These are phyloP conservation scores for Boletus rufocinnamomeus DNA, from an alignment of 768 basidiomycete genomes.

Conservation along the genomic window DNA sequence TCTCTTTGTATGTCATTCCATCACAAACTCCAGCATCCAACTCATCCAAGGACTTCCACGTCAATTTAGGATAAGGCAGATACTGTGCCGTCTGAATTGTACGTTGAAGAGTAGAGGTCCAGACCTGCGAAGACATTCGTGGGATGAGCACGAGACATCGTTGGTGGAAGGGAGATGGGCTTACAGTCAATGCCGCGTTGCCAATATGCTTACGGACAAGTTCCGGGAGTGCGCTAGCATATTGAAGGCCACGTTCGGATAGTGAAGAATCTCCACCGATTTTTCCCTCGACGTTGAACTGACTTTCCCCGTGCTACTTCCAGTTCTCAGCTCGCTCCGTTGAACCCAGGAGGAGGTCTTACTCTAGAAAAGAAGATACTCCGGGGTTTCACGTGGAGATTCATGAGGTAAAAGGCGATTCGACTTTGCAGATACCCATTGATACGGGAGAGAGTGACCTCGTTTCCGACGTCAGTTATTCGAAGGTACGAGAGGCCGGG, in stretches of 20 bases:
- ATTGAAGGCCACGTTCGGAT: slow-evolving; percentile 81
- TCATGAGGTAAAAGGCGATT: slow-evolving; percentile 98
- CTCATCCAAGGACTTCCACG: slow-evolving; percentile 99
- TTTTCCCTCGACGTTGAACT: slow-evolving; percentile 94
- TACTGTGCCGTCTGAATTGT: slow-evolving; percentile 88
- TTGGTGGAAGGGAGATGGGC: slow-evolving; percentile 22
- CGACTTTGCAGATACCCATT: slow-evolving; percentile 96
- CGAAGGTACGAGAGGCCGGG: slow-evolving; percentile 86
- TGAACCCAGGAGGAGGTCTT: slow-evolving; percentile 31
- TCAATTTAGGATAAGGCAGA: slow-evolving; percentile 86
- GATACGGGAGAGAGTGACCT: slow-evolving; percentile 84
- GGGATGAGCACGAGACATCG: neutral
- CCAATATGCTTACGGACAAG: slow-evolving; percentile 91
- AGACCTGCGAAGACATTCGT: slow-evolving; percentile 59
- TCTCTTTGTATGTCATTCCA: slow-evolving; percentile 99
- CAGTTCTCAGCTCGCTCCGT: slow-evolving; percentile 5
- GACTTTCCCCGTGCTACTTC: slow-evolving; percentile 92
- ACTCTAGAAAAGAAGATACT: slow-evolving; percentile 97
- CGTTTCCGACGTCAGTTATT: slow-evolving; percentile 91
- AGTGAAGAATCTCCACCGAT: slow-evolving; percentile 96
- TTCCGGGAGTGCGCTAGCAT: slow-evolving; percentile 82
- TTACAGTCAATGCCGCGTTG: slow-evolving; percentile 79
- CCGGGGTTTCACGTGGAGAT: slow-evolving; percentile 93
- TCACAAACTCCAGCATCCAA: slow-evolving; percentile 99
- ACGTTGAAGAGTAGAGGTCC: slow-evolving; percentile 96